phyloP scores from a whole-genome alignment of 2,329 filamentous ascomycete genomes.

The Colletotrichum brevisporum region DNA sequence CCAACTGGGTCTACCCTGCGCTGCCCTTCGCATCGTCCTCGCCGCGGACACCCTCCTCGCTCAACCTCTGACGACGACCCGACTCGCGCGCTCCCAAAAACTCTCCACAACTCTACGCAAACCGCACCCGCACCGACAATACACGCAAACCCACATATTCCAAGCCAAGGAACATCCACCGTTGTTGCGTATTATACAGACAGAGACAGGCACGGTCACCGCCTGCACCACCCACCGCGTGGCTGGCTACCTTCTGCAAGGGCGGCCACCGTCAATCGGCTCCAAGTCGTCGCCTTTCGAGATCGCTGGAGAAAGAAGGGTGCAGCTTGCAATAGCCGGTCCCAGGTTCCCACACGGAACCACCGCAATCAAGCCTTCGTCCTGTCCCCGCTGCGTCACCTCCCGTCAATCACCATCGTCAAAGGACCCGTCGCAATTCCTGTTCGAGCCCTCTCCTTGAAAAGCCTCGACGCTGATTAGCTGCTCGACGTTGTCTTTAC shows the following conservation, averaged over 20 bases:
- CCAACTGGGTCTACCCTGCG: slow-evolving; percentile 23
- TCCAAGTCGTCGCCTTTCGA: slow-evolving; percentile 6
- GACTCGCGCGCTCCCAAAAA: slow-evolving; percentile 28
- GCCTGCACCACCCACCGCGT: background rate
- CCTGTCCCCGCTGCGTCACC: slow-evolving; percentile 28
- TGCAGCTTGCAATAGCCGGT: slow-evolving; percentile 22
- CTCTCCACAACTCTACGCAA: slow-evolving; percentile 37
- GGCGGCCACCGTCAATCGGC: slow-evolving; percentile 11
- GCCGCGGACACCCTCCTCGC: slow-evolving; percentile 20
- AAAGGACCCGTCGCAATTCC: slow-evolving; percentile 28
- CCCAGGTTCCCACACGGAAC: slow-evolving; percentile 18
- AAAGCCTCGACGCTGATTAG: slow-evolving; percentile 39
- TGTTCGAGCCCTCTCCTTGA: slow-evolving; percentile 14
- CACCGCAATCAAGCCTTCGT: slow-evolving; percentile 29
- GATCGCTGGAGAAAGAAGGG: slow-evolving; percentile 17
- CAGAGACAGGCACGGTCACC: background rate
- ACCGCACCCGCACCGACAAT: slow-evolving; percentile 30
- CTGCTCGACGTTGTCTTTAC: slow-evolving; percentile 34
- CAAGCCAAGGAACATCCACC: too few relatives aligned
- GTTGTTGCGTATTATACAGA: too few relatives aligned
- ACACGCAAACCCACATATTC: slow-evolving; percentile 14
- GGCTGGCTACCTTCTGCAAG: slow-evolving; percentile 20
- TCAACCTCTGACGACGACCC: slow-evolving; percentile 36
- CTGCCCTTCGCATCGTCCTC: slow-evolving; percentile 2
- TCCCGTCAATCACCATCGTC: slow-evolving; percentile 29